Conservation (phyloP, 176 grass and related monocot species). For the Stipa capillata region DNA sequence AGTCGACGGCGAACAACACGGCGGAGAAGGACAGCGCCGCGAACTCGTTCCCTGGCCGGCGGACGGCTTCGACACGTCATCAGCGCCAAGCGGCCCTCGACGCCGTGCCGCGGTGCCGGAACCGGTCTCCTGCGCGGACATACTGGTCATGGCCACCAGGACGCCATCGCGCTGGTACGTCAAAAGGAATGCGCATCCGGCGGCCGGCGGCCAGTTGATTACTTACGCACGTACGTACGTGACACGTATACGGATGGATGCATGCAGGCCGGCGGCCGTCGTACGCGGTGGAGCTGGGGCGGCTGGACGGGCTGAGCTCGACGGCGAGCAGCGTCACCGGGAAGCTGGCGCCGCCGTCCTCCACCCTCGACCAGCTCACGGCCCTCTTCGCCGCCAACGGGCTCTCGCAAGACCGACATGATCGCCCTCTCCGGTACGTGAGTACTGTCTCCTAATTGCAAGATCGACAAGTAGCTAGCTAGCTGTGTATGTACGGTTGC, state of each 20-base stretch:
- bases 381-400: slow-evolving; percentile 42
- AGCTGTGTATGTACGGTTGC: too few species aligned
- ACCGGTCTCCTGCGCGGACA: slow-evolving; percentile 62
- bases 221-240: too few species aligned
- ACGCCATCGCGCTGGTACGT: slow-evolving; percentile 45
- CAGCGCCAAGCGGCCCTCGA: slow-evolving; percentile 50
- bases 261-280: slow-evolving; percentile 52
- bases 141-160: slow-evolving; percentile 59
- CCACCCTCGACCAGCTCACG: slow-evolving; percentile 41
- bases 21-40: slow-evolving; percentile 46
- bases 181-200: too few species aligned
- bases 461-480: too few species aligned
- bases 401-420: slow-evolving; percentile 48
- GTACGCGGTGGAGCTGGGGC: slow-evolving; percentile 61
- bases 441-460: too few species aligned
- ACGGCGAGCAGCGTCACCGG: slow-evolving; percentile 41
- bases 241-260: too few species aligned
- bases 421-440: slow-evolving; percentile 62
- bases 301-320: slow-evolving; percentile 53
- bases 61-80: slow-evolving; percentile 65
- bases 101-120: slow-evolving; percentile 45
- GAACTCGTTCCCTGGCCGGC: slow-evolving; percentile 47
- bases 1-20: slow-evolving; percentile 27
- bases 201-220: too few species aligned
- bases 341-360: slow-evolving; percentile 23